Base-by-base conservation (phyloP, 257 asterid species). In the Capsicum rhomboideum region DNA sequence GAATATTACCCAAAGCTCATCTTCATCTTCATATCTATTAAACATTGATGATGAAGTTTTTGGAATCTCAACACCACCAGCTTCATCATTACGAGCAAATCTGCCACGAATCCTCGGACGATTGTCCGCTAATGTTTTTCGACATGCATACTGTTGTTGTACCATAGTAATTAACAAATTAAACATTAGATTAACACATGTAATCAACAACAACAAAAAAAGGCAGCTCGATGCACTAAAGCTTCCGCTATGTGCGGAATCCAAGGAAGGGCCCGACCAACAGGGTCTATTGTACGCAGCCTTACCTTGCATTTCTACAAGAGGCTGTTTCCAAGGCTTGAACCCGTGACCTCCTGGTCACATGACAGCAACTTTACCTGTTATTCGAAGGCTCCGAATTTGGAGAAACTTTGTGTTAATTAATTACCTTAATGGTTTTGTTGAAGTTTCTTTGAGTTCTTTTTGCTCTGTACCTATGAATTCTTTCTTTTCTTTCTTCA, bases 91-190 rank as follows among this genome's bases (percentile, higher is more conserved):
- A 7, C 96, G 90, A 1, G 96, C 98, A 82, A 95, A 96, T 46
- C 99, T 90, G 84, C 99, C 99, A 58, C 99, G 97, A 83, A 96
- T 90, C 82, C 99, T 89, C 2, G 93, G 92, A 34, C 99, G 88
- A 18, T 87, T 94, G 91, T 94, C 99, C 46, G 98, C 99, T 66
- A 96, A 89, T 10, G 97, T 96, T 78, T 96, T 96, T 84, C 98
- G 93, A 83, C 97, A 96, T 59, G 97, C 95, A 81, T 94, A 96
- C 97, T 93, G 58, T 50, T 50, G 81, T 77, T 77, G 59, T 50
- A 77, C 44, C 82, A 79, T 44, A 49, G 64, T 8, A 20, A 56
- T 42, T 50, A 71, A 50, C 66, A 68, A 54, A 55, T 54, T 49
- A 34, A 34, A 34, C 37, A 28, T 61, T 0, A 23, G 8, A 67